Evolutionary conservation across 2,329 filamentous ascomycete genomes (phyloP).

Genomic region (Hypoxylon rubiginosum): DNA sequence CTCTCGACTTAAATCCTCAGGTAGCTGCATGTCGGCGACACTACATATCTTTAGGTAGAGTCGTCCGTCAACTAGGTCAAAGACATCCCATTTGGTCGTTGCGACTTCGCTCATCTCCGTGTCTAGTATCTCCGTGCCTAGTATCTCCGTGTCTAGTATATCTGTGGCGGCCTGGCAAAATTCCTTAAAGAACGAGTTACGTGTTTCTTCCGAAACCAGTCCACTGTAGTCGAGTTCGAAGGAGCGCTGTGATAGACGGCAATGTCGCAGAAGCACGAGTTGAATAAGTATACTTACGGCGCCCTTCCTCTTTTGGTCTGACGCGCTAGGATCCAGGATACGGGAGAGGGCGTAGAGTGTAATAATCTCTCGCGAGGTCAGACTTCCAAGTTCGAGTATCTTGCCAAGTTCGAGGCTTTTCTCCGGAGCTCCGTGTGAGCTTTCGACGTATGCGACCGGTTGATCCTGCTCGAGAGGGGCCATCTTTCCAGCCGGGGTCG

Average conservation of each 20-base stretch:
- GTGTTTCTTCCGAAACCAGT: not conserved
- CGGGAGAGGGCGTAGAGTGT: conserved; percentile 39
- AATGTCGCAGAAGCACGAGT: conserved; percentile 45
- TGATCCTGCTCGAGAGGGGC: not conserved
- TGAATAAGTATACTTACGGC: conserved; percentile 46
- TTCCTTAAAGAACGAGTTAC: conserved; percentile 18
- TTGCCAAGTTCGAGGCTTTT: not conserved
- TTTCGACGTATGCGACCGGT: not conserved
- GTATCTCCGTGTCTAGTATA: conserved; percentile 12
- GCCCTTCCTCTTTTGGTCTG: conserved; percentile 11
- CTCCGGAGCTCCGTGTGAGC: not conserved
- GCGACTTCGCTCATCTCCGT: conserved; percentile 8
- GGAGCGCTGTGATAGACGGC: conserved; percentile 43
- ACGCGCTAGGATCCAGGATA: conserved; percentile 28
- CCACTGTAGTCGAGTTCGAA: conserved; percentile 24
- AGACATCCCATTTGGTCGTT: conserved; percentile 47
- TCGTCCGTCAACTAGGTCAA: conserved; percentile 53
- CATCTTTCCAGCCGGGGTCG: conserved; percentile 16
- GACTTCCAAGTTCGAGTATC: not conserved
- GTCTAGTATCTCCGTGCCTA: conserved; percentile 12
- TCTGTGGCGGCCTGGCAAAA: conserved; percentile 33
- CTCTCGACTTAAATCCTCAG: conserved; percentile 37
- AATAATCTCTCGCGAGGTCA: conserved; percentile 42
- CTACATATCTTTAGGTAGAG: conserved; percentile 43
- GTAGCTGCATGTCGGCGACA: conserved; percentile 16